Evolutionary conservation across 805 yeast genomes (phyloP).

Genomic region (Candida nemodendra): DNA sequence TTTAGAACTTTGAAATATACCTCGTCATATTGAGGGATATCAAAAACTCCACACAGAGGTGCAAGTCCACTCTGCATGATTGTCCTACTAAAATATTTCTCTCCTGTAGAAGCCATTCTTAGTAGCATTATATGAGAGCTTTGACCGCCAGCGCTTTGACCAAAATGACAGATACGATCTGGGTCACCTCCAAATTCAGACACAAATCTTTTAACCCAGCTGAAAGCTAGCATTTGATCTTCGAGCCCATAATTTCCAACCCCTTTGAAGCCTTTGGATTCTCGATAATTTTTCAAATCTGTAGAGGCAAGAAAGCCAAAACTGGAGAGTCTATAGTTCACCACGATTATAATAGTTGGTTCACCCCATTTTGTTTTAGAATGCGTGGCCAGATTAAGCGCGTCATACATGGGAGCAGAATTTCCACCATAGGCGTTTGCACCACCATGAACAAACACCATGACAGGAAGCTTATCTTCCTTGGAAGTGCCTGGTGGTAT

Average conservation of each 20-base stretch:
- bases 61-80: constrained; percentile 17
- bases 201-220: constrained; percentile 42
- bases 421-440: constrained; percentile 7
- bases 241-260: constrained; percentile 35
- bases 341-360: constrained; percentile 3
- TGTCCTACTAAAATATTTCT: constrained; percentile 6
- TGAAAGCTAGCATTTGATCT: constrained; percentile 43
- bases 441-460: constrained; percentile 17
- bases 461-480: constrained; percentile 10
- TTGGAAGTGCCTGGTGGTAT: constrained; percentile 3
- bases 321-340: constrained; percentile 36
- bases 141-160: constrained; percentile 22
- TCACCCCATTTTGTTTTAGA: constrained; percentile 3
- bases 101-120: constrained; percentile 3
- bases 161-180: constrained; percentile 16
- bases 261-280: constrained; percentile 17
- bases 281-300: constrained; percentile 30
- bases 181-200: constrained; percentile 22
- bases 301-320: constrained; percentile 34
- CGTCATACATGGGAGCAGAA: constrained; percentile 4
- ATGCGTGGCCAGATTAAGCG: constrained; percentile 4
- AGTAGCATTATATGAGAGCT: constrained; percentile 5
- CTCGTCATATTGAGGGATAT: constrained; percentile 8
- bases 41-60: constrained; percentile 12
- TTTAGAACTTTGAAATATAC: constrained; percentile 11